Base-by-base conservation (phyloP, 78 protist species). In the Monosiga brevicollis region DNA sequence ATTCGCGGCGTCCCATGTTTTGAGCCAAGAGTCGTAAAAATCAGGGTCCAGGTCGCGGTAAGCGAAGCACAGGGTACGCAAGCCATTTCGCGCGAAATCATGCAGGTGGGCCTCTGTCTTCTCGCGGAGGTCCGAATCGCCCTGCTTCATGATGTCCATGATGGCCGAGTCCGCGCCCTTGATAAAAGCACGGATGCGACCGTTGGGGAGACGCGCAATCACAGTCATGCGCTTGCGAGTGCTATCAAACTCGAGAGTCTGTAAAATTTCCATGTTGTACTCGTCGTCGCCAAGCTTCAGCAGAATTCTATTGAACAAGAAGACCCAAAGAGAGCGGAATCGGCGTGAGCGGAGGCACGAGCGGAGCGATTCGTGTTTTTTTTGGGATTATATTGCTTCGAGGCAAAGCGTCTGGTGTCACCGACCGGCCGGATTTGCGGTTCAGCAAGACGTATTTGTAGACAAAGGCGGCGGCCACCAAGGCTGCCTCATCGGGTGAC, bases 81-180 rank as follows among this genome's bases (percentile, higher is more conserved):
- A 84, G 37, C 97, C 97, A 23, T 54, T 62, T 11, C 79, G 23
- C 11, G 95, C 71, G 35, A 90, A 91, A 0, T 71, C n/a, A 6
- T 79, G 32, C 40, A 93, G 49, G 29, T 90, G 70, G 0, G 39
- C 42, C 35, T 34, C 10, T 35, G 70, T 49, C 35, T 35, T 36
- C 10, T 35, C 71, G 41, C 2, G 55, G 3, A 9, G 40, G 9
- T 15, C 37, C 2, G 37, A 79, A 49, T 3, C 22, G 1, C 26
- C 62, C 26, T 29, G 1, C 20, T 2, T 1, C 24, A 2, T 10
- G 62, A 0, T 35, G 84, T 35, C 9, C 78, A 40, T 76, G 38
- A 95, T 87, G 25, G 87, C 78, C 2, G 86, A 42, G 88, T 95
- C 98, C 2, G 98, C 98, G 78, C 98, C 98, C 86, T 95, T 95